phyloP scores from a whole-genome alignment of 192 early-diverging fungal genomes.

The Mortierella claussenii region DNA sequence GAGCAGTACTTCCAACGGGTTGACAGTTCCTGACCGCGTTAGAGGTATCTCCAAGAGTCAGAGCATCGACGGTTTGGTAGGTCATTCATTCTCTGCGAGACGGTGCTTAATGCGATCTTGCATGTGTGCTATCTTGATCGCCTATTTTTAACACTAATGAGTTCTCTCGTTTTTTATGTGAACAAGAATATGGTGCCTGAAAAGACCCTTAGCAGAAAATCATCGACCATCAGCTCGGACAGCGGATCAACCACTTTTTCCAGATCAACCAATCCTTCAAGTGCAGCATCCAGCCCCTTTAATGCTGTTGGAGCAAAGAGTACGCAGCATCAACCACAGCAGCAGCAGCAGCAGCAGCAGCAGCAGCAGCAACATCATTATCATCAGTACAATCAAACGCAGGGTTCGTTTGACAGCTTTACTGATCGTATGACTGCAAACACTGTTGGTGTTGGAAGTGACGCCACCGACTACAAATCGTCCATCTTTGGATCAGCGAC shows the following conservation, averaged over 20 bases:
- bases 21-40: slow-evolving; percentile 13
- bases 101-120: too few species aligned
- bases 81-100: not conserved
- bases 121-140: not conserved
- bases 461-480: not conserved
- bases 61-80: slow-evolving; percentile 31
- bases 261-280: slow-evolving; percentile 35
- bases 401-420: slow-evolving; percentile 31
- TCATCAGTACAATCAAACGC: not conserved
- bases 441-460: not conserved
- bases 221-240: slow-evolving; percentile 46
- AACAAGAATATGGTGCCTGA: slow-evolving; percentile 12
- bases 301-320: slow-evolving; percentile 25
- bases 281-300: slow-evolving; percentile 32
- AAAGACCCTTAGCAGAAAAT: slow-evolving; percentile 43
- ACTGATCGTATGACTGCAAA: slow-evolving; percentile 5
- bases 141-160: slow-evolving; percentile 9
- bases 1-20: not conserved
- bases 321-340: slow-evolving; percentile 7
- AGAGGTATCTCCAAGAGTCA: slow-evolving; percentile 19
- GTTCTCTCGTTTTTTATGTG: not conserved
- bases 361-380: slow-evolving; percentile 1
- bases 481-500: slow-evolving; percentile 12
- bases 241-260: slow-evolving; percentile 48
- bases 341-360: slow-evolving; percentile 10